These are phyloP conservation scores for Pythium aphanidermatum DNA, from an alignment of 352 stramenopile genomes.

Conservation along the genomic window DNA sequence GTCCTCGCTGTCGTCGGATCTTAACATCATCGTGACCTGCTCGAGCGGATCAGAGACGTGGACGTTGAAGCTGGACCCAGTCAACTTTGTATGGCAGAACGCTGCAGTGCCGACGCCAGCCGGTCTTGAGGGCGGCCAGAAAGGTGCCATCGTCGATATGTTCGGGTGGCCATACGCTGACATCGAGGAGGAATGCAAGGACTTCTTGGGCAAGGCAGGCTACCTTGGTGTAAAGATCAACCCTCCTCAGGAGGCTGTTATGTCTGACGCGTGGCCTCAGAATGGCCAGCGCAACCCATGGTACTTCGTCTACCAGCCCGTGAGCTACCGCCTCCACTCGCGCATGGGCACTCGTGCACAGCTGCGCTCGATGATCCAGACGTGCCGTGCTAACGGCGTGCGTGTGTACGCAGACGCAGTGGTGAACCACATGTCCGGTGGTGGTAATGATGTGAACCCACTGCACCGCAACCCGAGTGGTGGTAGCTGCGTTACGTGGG, in stretches of 20 bases:
- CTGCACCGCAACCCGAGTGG: slow-evolving; percentile 11
- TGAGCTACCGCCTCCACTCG: slow-evolving; percentile 56
- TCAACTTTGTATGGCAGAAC: slow-evolving; percentile 66
- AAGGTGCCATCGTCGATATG: slow-evolving; percentile 57
- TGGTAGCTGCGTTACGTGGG: slow-evolving; percentile 11
- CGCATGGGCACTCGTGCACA: slow-evolving; percentile 45
- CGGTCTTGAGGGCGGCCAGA: slow-evolving; percentile 38
- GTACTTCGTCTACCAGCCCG: slow-evolving; percentile 64
- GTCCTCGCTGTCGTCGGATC: slow-evolving; percentile 19
- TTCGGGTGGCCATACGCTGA: slow-evolving; percentile 66
- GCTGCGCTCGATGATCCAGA: slow-evolving; percentile 58
- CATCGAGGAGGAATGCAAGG: slow-evolving; percentile 50
- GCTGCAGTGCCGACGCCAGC: slow-evolving; percentile 24
- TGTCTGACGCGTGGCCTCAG: slow-evolving; percentile 35
- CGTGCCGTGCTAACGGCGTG: slow-evolving; percentile 48
- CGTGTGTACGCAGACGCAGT: slow-evolving; percentile 41
- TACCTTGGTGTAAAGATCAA: slow-evolving; percentile 74
- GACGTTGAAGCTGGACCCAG: slow-evolving; percentile 40
- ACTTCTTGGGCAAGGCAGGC: slow-evolving; percentile 54
- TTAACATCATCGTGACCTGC: slow-evolving; percentile 30
- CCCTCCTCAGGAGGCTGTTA: slow-evolving; percentile 47
- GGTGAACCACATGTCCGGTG: slow-evolving; percentile 29
- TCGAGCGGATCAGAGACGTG: slow-evolving; percentile 14
- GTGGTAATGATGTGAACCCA: slow-evolving; percentile 18
- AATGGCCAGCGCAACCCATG: slow-evolving; percentile 50